Evolutionary conservation across 257 asterid species (phyloP), one percentile per base, ranked within the genome.

Genomic region (Coffea canephora): DNA sequence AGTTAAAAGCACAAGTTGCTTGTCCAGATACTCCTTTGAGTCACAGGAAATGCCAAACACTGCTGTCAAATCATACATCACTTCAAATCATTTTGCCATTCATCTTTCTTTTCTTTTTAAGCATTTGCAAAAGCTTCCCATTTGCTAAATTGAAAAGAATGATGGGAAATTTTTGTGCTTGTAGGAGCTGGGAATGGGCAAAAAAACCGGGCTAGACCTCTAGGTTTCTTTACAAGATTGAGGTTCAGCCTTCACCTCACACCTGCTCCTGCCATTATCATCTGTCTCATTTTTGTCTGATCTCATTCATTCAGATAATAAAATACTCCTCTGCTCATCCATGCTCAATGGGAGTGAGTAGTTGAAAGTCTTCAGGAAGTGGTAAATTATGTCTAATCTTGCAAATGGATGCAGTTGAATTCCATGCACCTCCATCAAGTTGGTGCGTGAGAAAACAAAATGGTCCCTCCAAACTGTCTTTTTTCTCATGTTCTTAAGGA

Each of bases 31-130:
- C 69, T 69, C 43, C 69, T n/a, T 23, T 1, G 39, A 52, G 48
- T 76, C 52, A 76, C 77, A 54, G 75, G 62, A 57, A 64, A 62
- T 21, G 41, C 69, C 73, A 61, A 59, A 64, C 73, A 81, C 69
- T 66, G 78, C 27, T 64, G 84, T 89, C 92, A 84, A 67, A 86
- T 90, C 90, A 84, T 71, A 76, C 65, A 78, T 88, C 88, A 86
- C 83, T 74, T 89, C 91, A 83, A 68, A 83, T 69, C 62, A 80
- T 79, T 76, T 61, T 61, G 48, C 6, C n/a, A 19, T 10, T 45
- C 39, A 15, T 52, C 19, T 3, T 1, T 27, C 34, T 67, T 50
- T 31, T 48, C n/a, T 41, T 61, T 75, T 75, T 71, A 2, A 54
- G 69, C 78, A 73, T 73, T 73, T 72, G 12, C 16, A 61, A 72